Base-by-base conservation (phyloP, 768 basidiomycete species). In the Cubamyces sp. region DNA sequence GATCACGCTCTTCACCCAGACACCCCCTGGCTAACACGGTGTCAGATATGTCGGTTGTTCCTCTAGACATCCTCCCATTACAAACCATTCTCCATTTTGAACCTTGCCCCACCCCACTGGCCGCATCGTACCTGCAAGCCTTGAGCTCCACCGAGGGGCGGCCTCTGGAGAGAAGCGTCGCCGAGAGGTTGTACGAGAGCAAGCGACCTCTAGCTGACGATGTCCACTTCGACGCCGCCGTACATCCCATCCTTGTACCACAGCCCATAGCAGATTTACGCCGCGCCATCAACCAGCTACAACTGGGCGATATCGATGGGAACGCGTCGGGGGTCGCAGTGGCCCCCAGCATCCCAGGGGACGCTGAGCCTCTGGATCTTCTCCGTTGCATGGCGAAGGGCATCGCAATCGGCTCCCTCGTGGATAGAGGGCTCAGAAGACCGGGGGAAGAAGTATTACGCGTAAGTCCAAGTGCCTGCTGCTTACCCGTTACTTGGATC, bases 41-140 rank as follows among this genome's bases (percentile, higher is more conserved):
- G 16, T 5, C 18, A 94, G 94, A 96, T 79, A 72, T 82, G 18
- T 82, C 84, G 6, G 77, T 89, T 48, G 82, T 98, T 30, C 96
- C 96, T 3, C 69, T 83, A 42, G 71, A 73, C 14, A 87, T 90
- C 59, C 83, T 99, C 41, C 91, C 94, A 7, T 73, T 96, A 19
- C 94, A 97, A 72, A 79, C 78, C 0, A 82, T 84, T 25, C 79
- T 96, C 53, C 71, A 74, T 18, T 96, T 96, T 73, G 66, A 79
- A 56, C 81, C 67, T 2, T 68, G 70, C 51, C 66, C 72, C 9
- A 26, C 51, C 0, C 47, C 68, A 1, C 26, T 74, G 0, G 71
- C 70, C 18, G 28, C 51, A 11, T 68, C 70, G 6, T 67, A 70
- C 41, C 54, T 70, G 14, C 63, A 60, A 18, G 64, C 53, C 1